Percentiles rank a stretch among this genome's conserved stretches.
Evolutionary conservation across 768 basidiomycete genomes (phyloP).

Genomic region (Pleurotus tuber-regium): DNA sequence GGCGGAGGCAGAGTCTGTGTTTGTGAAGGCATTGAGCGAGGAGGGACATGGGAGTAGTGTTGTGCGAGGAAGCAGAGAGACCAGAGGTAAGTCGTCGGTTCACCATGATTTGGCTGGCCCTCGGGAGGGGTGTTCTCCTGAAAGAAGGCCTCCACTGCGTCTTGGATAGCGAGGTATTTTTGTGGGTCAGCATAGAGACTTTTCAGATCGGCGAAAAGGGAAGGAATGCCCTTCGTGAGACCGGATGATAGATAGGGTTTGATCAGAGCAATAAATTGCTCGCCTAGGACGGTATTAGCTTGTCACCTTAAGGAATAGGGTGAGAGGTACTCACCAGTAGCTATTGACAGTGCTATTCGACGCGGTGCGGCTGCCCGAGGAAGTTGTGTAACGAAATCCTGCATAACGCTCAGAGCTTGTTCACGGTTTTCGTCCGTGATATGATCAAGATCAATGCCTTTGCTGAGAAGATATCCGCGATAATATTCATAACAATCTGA

Average conservation of each 20-base stretch:
- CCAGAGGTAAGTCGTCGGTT: slow-evolving; percentile 90
- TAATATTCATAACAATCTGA: slow-evolving; percentile 84
- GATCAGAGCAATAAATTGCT: slow-evolving; percentile 64
- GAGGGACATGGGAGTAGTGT: slow-evolving; percentile 70
- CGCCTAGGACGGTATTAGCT: slow-evolving; percentile 24
- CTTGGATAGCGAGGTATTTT: slow-evolving; percentile 70
- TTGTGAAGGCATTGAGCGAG: slow-evolving; percentile 28
- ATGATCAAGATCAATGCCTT: slow-evolving; percentile 57
- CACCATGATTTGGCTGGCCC: slow-evolving; percentile 17
- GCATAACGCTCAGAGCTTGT: slow-evolving; percentile 56
- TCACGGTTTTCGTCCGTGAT: slow-evolving; percentile 47
- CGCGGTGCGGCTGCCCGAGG: slow-evolving; percentile 70
- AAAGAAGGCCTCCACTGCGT: slow-evolving; percentile 53
- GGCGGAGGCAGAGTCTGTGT: neutral
- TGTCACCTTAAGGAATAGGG: neutral
- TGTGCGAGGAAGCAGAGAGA: slow-evolving; percentile 93
- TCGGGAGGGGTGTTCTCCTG: slow-evolving; percentile 20
- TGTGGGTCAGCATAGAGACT: slow-evolving; percentile 63
- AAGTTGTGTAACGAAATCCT: slow-evolving; percentile 56
- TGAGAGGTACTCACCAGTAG: slow-evolving; percentile 32
- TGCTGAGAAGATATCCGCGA: slow-evolving; percentile 62
- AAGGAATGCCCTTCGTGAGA: slow-evolving; percentile 85
- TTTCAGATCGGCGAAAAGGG: slow-evolving; percentile 91
- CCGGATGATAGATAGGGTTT: slow-evolving; percentile 66
- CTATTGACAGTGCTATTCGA: slow-evolving; percentile 70